Evolutionary conservation across 2,329 filamentous ascomycete species (phyloP), one percentile per base, ranked within the genome.

Genomic region (Sporothrix euskadiensis): DNA sequence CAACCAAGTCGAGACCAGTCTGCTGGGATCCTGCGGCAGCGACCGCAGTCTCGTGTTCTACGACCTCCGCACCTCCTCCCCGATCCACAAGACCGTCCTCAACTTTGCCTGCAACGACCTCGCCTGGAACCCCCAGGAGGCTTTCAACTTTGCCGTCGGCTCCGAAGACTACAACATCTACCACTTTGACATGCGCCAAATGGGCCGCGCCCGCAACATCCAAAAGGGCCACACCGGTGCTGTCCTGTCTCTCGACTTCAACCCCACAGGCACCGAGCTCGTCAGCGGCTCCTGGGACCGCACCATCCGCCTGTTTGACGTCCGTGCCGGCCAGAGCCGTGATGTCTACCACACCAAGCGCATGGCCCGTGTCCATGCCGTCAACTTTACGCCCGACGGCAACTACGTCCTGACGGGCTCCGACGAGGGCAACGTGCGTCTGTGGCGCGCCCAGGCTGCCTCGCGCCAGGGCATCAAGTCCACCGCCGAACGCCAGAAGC

Each of bases 311-410:
- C 84, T 98, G 69, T 98, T 94, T 92, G 89, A 89, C 80, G 88
- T 92, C 73, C 88, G 91, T 76, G 85, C 91, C 75, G 95, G 95
- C 32, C 93, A 96, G 82, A 94, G 92, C 16, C 88, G 94, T 78
- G 96, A 99, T 80, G 90, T 98, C 68, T 99, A 98, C 83, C 94
- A 98, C 84, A 98, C 96, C 22, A 97, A 98, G 83, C 90, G 96
- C 76, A 98, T 98, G 95, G 95, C 98, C 84, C 89, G 95, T 77
- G 94, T 98, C 73, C 97, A 78, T 26, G 71, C 76, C 7, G 75
- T 77, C 6, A 72, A 52, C 19, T 77, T 73, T 71, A 96, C 94
- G 0, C 92, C 94, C 6, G 96, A 99, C 81, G 91, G 92, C 77
- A 93, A 93, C 78, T 99, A 97, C 81, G 84, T 99, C 30, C 87